A percentile compares a stretch with the other conserved stretches of the same genome.
Conservation (phyloP, 345 rosid genomes). For the Populus alba region DNA sequence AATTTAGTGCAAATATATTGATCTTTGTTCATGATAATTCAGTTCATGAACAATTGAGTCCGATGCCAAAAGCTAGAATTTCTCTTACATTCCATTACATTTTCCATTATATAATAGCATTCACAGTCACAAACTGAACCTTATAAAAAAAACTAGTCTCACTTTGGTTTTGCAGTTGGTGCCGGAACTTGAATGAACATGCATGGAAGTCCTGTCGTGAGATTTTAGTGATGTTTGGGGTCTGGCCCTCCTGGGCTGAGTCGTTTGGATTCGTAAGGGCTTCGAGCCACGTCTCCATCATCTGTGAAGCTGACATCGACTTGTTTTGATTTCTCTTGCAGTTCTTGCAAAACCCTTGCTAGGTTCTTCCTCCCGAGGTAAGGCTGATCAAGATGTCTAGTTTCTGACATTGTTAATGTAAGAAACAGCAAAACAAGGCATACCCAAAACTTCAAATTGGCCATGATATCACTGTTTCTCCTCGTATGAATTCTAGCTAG, state of each 20-base stretch:
- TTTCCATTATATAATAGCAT: not conserved
- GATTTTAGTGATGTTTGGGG: slow-evolving; percentile 36
- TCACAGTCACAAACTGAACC: not conserved
- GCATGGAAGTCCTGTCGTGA: not conserved
- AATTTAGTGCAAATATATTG: not conserved
- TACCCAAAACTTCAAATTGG: slow-evolving; percentile 22
- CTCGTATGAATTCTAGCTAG: not conserved
- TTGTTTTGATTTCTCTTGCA: slow-evolving; percentile 14
- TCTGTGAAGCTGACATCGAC: not conserved
- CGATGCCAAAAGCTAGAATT: not conserved
- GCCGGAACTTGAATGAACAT: not conserved
- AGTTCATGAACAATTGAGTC: not conserved
- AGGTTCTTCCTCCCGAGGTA: slow-evolving; percentile 8
- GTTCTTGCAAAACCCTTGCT: not conserved
- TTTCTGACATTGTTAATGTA: slow-evolving; percentile 11
- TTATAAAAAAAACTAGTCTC: not conserved
- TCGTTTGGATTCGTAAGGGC: slow-evolving; percentile 20
- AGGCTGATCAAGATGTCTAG: slow-evolving; percentile 12
- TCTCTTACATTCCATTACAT: not conserved
- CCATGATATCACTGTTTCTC: slow-evolving; percentile 12
- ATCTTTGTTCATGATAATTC: not conserved
- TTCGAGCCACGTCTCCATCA: not conserved
- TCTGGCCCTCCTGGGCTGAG: slow-evolving; percentile 42
- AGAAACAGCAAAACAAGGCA: slow-evolving; percentile 21
- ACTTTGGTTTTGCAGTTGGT: not conserved